Base-by-base conservation (phyloP, 768 basidiomycete genomes). In the Kwoniella dendrophila region DNA sequence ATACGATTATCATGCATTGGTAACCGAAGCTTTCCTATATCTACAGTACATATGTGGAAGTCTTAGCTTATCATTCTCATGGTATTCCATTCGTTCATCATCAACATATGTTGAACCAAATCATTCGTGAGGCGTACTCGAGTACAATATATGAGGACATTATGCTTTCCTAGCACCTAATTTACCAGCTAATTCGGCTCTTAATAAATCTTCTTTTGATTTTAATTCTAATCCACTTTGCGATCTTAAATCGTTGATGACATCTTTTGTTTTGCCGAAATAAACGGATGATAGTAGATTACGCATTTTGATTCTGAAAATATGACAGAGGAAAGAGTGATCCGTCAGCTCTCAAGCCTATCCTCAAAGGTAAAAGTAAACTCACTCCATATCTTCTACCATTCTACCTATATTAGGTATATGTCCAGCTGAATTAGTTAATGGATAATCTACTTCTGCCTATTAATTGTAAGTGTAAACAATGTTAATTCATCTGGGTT, bases 191-290 rank as follows among this genome's bases (percentile, higher is more conserved):
- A 98, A 83, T 79, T 97, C 94, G 70, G 89, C 91, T 81, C 96
- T 90, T 53, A 98, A 81, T 69, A 92, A 89, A 57, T 86, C 85
- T 78, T 93, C 89, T 77, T 84, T 84, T 60, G 87, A 84, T 52
- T 88, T 87, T 72, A 87, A 86, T 76, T 91, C 92, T 51, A 93
- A 82, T 69, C 95, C 91, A 50, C 90, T 89, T 34, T 90, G 81
- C 66, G 90, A 92, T 51, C 95, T 85, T 55, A 99, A 84, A 75
- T 96, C 93, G 71, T 90, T 90, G 18, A 96, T 88, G 56, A 99
- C 87, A 77, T 99, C 94, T 66, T 90, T 88, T 50, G 95, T 97
- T 82, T 98, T 96, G 38, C 92, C 92, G 81, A 94, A 94, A 80
- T 94, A 95, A 14, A 95, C 90, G 83, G 93, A 91, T 1, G 73